Evolutionary conservation across 2,329 filamentous ascomycete species (phyloP), one percentile per base, ranked within the genome.

Genomic region (Diaporthe citriasiana): DNA sequence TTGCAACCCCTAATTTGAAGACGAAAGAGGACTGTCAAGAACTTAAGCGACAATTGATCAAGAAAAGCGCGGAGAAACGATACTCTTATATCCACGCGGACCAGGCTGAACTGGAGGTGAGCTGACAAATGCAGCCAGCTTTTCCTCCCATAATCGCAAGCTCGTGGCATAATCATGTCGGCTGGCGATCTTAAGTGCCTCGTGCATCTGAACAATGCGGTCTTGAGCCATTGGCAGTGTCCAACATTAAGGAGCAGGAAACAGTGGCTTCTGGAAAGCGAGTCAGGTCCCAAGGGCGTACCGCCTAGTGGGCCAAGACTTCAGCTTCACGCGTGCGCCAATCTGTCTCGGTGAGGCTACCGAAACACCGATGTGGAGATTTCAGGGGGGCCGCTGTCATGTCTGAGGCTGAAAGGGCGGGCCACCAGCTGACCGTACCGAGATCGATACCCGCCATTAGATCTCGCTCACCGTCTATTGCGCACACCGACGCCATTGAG

Each of bases 311-410:
- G 60, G 63, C 63, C 63, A 68, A 68, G 63, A 53, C 63, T 68
- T 40, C 22, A 68, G 63, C 63, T 68, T 68, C 33, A 40, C n/a
- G 63, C 63, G 35, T 40, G 63, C 35, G 63, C 63, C 63, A 68
- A 68, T 51, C 33, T 68, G 63, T 68, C 63, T 68, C 63, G 45
- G 47, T 68, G 63, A 53, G 63, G 33, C 63, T 53, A 40, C 47
- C 63, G 63, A 68, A 68, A 68, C 63, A 53, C 63, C 63, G n/a
- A 53, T 53, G 63, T 68, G 63, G 63, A 68, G 63, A 68, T 68
- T 45, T 30, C 63, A 68, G 63, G 47, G 63, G 63, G 63, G 40
- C 40, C 47, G 30, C 63, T 17, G 15, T 40, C 63, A 22, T 53
- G 57, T 63, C 40, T 63, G 63, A 68, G 42, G 63, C 45, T 25